Evolutionary conservation across 2,329 filamentous ascomycete species (phyloP), one percentile per base, ranked within the genome.

Genomic region (Paracamarosporium sp.): DNA sequence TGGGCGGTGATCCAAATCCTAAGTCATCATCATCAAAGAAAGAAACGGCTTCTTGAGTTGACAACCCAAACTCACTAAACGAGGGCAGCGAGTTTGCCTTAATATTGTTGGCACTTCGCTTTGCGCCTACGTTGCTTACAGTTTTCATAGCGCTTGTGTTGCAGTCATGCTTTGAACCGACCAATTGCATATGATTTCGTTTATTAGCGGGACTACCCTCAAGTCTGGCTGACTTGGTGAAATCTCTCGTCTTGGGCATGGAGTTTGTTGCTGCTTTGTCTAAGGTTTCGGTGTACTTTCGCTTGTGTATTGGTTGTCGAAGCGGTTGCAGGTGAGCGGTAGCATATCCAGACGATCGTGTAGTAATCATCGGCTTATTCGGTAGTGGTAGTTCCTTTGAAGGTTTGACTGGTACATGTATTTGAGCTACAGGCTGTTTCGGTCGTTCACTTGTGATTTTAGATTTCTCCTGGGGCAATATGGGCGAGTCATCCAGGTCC

Each of bases 401-500:
- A 40, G 33, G 33, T 4, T 30, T 28, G 15, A 1, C 22, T 13
- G 15, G 33, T 12, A 20, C 11, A 13, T 1, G 11, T 9, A 17
- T 3, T 13, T n/a, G 3, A 7, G 15, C 12, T 8, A 15, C 17
- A 8, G n/a, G 15, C n/a, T 38, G 8, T n/a, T 17, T 44, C n/a
- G 44, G 3, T 15, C 17, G 15, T 9, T 4, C 28, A 27, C 30
- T 12, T 13, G 36, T 6, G 8, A 13, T 8, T 31, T 12, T 17
- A 2, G 20, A 8, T 2, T 44, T 33, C 20, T 12, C 30, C 9
- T 22, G 36, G 5, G 45, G 28, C 38, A 40, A 28, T 27, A 41
- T 7, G 12, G 60, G 53, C 8, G 60, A 63, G 38, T 74, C 68
- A 31, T 79, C 76, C 11, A 81, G 59, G 43, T 81, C 78, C 13